Base-by-base conservation (phyloP, 2,329 filamentous ascomycete genomes). In the Diplodia scrobiculata region DNA sequence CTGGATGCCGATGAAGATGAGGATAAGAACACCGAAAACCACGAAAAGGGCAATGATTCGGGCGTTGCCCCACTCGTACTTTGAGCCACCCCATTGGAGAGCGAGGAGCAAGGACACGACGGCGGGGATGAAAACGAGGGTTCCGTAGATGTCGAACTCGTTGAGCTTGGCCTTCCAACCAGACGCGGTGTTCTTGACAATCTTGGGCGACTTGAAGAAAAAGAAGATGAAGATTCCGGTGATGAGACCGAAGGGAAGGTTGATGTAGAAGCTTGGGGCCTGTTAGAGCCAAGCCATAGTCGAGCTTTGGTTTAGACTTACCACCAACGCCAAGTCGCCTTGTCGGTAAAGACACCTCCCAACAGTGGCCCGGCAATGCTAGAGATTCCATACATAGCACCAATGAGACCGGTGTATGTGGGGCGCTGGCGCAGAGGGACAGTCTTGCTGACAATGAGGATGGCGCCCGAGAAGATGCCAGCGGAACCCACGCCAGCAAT, bases 401-500 rank as follows among this genome's bases (percentile, higher is more conserved):
- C 82, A 52, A 84, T 78, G 17, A 83, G 25, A 2, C 81, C 65
- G 6, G 65, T 66, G 69, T 83, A 84, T 0, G 78, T 77, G 2
- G 83, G 82, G 36, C 83, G 78, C 66, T 79, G 76, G 32, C 72
- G 71, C 11, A 84, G 75, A 10, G 81, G 79, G 0, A 83, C 79
- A 17, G 76, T 79, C 67, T 74, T 77, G 19, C 78, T 75, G 25
- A 84, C 75, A 68, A 83, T 83, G 47, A 81, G 73, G 53, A 82
- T 79, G 29, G 80, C 82, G 52, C 82, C 83, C 25, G 73, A 75
- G 70, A 81, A 83, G 67, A 85, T 80, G 27, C 83, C 83, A 34
- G 82, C 82, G 14, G 77, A 77, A 4, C 83, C 83, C 0, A 84
- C 70, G 64, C 83, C 83, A 32, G 82, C 78, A 53, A 85, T 73